Evolutionary conservation across 176 grass and related monocot species (phyloP).

Genomic region (Themeda triandra): DNA sequence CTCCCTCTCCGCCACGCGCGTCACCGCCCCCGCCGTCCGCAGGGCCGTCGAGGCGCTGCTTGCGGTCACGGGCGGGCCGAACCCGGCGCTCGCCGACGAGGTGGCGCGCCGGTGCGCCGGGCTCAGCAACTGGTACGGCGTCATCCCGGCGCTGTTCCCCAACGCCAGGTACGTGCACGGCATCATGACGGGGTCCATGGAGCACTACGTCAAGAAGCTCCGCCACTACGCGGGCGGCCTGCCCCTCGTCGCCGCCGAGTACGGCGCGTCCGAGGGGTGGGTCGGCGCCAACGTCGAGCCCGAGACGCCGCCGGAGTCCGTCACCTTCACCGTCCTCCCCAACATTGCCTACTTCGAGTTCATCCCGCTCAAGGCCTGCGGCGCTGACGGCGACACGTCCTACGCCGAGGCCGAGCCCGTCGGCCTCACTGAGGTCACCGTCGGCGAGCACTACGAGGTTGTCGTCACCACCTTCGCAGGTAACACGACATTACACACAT

Average conservation of each 20-base stretch:
- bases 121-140: slow-evolving; percentile 92
- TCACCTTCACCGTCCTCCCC: slow-evolving; percentile 74
- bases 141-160: slow-evolving; percentile 82
- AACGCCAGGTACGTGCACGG: slow-evolving; percentile 83
- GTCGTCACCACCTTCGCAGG: slow-evolving; percentile 91
- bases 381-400: neutral
- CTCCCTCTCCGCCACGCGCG: slow-evolving; percentile 32
- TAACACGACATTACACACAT: slow-evolving; percentile 9
- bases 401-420: slow-evolving; percentile 52
- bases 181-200: slow-evolving; percentile 96
- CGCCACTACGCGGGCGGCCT: slow-evolving; percentile 73
- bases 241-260: slow-evolving; percentile 79
- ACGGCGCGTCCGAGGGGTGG: slow-evolving; percentile 88
- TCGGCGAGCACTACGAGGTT: slow-evolving; percentile 84
- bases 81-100: slow-evolving; percentile 63
- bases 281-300: slow-evolving; percentile 74
- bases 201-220: slow-evolving; percentile 82
- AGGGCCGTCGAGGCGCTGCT: slow-evolving; percentile 57
- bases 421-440: slow-evolving; percentile 62
- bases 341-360: slow-evolving; percentile 96
- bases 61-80: neutral
- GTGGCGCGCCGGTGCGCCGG: slow-evolving; percentile 38
- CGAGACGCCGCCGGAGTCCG: slow-evolving; percentile 46
- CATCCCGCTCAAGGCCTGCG: slow-evolving; percentile 47
- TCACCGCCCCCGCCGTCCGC: slow-evolving; percentile 49